Evolutionary conservation across 495 filamentous ascomycete genomes (phyloP).

Genomic region (Aspergillus olivimuriae): DNA sequence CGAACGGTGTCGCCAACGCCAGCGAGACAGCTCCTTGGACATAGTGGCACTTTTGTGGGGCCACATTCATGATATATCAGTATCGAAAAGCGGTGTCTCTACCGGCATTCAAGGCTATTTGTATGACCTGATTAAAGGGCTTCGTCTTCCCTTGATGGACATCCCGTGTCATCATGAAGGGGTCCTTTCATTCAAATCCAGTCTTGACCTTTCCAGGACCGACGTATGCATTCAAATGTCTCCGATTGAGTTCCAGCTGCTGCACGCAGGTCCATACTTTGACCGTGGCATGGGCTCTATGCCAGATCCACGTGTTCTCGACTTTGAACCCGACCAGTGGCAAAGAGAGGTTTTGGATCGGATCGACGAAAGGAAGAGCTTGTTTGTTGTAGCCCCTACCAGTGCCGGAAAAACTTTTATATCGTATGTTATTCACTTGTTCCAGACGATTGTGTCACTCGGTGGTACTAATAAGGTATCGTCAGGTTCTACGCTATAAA

Average conservation of each 20-base stretch:
- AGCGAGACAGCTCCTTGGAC: not conserved
- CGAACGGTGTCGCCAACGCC: not conserved
- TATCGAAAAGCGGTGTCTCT: constrained; percentile 20
- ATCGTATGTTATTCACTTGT: constrained; percentile 21
- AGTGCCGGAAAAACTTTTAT: constrained; percentile 62
- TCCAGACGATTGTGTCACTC: not conserved
- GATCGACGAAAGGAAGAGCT: constrained; percentile 59
- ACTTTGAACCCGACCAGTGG: constrained; percentile 70
- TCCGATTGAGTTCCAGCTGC: constrained; percentile 53
- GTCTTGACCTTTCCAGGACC: constrained; percentile 10
- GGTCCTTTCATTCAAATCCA: constrained; percentile 31
- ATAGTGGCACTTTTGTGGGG: constrained; percentile 16
- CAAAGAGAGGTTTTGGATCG: constrained; percentile 67
- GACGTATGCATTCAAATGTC: constrained; percentile 20
- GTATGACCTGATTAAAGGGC: constrained; percentile 14
- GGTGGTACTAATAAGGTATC: not conserved
- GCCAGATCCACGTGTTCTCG: constrained; percentile 55
- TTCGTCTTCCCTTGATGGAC: constrained; percentile 18
- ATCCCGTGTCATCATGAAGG: constrained; percentile 2
- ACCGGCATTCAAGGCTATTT: constrained; percentile 16
- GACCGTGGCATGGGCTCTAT: constrained; percentile 64
- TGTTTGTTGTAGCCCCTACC: constrained; percentile 73
- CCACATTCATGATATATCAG: constrained; percentile 10
- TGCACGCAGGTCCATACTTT: constrained; percentile 64
- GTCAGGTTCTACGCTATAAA: constrained; percentile 70